Evolutionary conservation across 352 stramenopile genomes (phyloP).

Genomic region (Vaucheria bursata): DNA sequence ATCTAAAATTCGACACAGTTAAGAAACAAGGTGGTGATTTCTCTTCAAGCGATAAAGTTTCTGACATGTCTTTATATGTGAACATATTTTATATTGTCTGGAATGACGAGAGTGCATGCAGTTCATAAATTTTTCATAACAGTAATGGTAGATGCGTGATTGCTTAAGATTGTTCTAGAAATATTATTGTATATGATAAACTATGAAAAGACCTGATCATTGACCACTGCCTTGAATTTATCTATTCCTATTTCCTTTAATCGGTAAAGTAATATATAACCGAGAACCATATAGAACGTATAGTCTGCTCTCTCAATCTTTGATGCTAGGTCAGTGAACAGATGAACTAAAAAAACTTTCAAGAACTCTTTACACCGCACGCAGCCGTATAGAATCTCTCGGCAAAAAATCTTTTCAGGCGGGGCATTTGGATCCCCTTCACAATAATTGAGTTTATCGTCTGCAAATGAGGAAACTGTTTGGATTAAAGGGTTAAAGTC

Average conservation of each 20-base stretch:
- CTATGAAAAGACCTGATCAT: too few relatives aligned
- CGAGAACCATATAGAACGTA: constrained; percentile 76
- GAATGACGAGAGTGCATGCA: too few relatives aligned
- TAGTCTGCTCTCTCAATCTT: constrained; percentile 67
- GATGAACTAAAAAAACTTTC: constrained; percentile 60
- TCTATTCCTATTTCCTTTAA: constrained; percentile 76
- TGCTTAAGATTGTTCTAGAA: too few relatives aligned
- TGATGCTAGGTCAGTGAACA: constrained; percentile 66
- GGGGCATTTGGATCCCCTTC: not conserved
- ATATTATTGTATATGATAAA: too few relatives aligned
- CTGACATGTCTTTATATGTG: too few relatives aligned
- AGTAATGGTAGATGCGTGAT: too few relatives aligned
- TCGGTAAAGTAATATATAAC: constrained; percentile 74
- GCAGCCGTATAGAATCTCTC: constrained; percentile 76
- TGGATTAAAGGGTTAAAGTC: constrained; percentile 39
- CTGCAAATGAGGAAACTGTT: constrained; percentile 31
- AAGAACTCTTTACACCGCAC: constrained; percentile 74
- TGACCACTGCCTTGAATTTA: too few relatives aligned
- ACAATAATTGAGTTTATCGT: constrained; percentile 1
- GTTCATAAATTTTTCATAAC: too few relatives aligned
- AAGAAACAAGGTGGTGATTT: too few relatives aligned
- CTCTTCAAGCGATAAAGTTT: too few relatives aligned
- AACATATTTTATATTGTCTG: too few relatives aligned
- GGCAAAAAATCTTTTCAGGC: constrained; percentile 61
- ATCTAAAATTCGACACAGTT: too few relatives aligned